Evolutionary conservation across 495 filamentous ascomycete species (phyloP).

Genomic region (Aspergillus steynii): DNA sequence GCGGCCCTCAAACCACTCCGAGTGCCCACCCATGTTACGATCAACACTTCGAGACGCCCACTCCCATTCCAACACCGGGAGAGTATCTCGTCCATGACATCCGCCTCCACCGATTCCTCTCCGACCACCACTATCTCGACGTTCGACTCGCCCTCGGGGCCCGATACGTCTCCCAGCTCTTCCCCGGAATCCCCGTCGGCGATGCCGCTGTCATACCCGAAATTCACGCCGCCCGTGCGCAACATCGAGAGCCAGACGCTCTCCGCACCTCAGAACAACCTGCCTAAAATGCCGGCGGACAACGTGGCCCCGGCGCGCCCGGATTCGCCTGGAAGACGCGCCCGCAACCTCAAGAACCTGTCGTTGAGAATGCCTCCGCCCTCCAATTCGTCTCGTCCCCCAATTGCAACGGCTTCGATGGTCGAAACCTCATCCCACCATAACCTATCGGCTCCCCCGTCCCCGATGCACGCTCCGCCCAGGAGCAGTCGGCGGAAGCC

Average conservation of each 20-base stretch:
- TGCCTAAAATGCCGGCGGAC: slow-evolving; percentile 31
- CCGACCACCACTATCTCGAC: slow-evolving; percentile 95
- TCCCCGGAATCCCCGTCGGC: slow-evolving; percentile 85
- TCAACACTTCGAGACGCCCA: slow-evolving; percentile 32
- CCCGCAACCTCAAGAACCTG: slow-evolving; percentile 89
- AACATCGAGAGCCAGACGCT: slow-evolving; percentile 29
- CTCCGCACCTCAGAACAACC: slow-evolving; percentile 22
- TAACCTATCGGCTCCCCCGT: slow-evolving; percentile 71
- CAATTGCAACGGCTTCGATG: slow-evolving; percentile 51
- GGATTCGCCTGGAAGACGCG: slow-evolving; percentile 66
- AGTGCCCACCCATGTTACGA: slow-evolving; percentile 33
- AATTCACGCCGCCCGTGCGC: slow-evolving; percentile 34
- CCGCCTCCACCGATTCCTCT: slow-evolving; percentile 88
- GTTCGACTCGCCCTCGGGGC: slow-evolving; percentile 80
- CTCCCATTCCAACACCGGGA: slow-evolving; percentile 41
- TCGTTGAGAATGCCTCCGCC: slow-evolving; percentile 78
- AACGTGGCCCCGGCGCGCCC: slow-evolving; percentile 43
- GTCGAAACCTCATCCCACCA: slow-evolving; percentile 45
- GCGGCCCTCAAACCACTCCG: slow-evolving; percentile 25
- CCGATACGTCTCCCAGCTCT: slow-evolving; percentile 90
- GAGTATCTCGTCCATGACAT: slow-evolving; percentile 68
- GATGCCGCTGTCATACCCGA: slow-evolving; percentile 43
- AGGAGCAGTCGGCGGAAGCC: slow-evolving; percentile 72
- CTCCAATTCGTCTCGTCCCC: slow-evolving; percentile 41
- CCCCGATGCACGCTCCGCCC: slow-evolving; percentile 79